phyloP scores from a whole-genome alignment of 306 rosid species.

The Vigna nakashimae region DNA sequence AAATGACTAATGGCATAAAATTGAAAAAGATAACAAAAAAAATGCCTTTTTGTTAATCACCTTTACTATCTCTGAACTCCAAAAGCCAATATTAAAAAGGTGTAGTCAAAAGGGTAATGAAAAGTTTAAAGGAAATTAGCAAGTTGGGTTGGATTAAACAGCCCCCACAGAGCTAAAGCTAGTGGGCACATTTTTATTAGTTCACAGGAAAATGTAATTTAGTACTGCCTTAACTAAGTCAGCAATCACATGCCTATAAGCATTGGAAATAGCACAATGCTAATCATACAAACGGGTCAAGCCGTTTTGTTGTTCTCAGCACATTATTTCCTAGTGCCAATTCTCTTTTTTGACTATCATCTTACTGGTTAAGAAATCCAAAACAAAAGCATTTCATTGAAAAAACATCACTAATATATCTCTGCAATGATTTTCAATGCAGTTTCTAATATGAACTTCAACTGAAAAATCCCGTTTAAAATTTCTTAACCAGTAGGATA shows the following conservation, averaged over 20 bases:
- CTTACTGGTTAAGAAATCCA: too few species aligned
- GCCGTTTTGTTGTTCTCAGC: conserved; percentile 61
- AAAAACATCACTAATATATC: too few species aligned
- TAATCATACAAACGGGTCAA: conserved; percentile 69
- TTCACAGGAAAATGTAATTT: conserved; percentile 36
- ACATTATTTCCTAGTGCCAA: conserved; percentile 44
- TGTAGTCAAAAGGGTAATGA: conserved; percentile 68
- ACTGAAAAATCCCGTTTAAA: too few species aligned
- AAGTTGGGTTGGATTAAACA: conserved; percentile 61
- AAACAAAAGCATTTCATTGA: too few species aligned
- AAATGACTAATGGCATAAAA: conserved; percentile 11
- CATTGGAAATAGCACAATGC: conserved; percentile 77
- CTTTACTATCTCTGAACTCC: conserved; percentile 53
- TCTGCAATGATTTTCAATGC: too few species aligned
- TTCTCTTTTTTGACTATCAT: too few species aligned
- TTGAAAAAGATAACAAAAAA: conserved; percentile 18
- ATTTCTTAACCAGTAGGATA: too few species aligned
- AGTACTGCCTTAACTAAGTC: conserved; percentile 46
- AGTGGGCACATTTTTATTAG: conserved; percentile 54
- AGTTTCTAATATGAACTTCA: too few species aligned
- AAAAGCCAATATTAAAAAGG: conserved; percentile 58
- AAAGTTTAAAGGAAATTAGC: conserved; percentile 60
- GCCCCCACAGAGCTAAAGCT: conserved; percentile 59
- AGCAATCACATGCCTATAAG: conserved; percentile 59
- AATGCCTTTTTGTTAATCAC: conserved; percentile 48